Conservation (phyloP, 768 basidiomycete genomes). For the Serendipita sp. region DNA sequence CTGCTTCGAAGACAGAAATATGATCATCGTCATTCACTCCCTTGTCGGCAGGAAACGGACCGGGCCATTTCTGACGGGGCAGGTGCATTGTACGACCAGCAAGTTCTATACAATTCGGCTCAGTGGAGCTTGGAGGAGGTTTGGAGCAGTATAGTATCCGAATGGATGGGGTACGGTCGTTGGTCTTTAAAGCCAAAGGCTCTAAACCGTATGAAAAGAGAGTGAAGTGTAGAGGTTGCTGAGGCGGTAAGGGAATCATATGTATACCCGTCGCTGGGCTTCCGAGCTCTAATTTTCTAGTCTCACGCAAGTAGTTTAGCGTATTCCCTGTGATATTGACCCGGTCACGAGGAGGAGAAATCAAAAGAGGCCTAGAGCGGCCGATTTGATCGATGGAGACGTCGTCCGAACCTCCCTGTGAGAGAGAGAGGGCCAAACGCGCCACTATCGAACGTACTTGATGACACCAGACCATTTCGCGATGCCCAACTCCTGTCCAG, state of each 20-base stretch:
- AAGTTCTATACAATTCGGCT: neutral
- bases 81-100: neutral
- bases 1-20: neutral
- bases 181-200: neutral
- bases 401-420: slow-evolving; percentile 9
- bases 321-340: neutral
- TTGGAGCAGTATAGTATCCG: neutral
- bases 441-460: slow-evolving; percentile 87
- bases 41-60: neutral
- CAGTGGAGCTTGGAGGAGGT: neutral
- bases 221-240: neutral
- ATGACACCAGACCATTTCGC: slow-evolving; percentile 97
- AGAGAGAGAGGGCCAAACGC: slow-evolving; percentile 56
- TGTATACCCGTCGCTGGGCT: slow-evolving; percentile 16
- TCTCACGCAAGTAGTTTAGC: neutral
- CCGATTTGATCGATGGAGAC: neutral
- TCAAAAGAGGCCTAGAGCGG: neutral
- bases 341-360: neutral
- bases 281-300: neutral
- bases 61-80: slow-evolving; percentile 1
- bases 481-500: slow-evolving; percentile 91
- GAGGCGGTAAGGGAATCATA: slow-evolving; percentile 20
- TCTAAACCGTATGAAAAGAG: neutral
- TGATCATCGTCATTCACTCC: neutral
- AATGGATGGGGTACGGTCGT: neutral